A percentile compares a stretch with the other conserved stretches of the same genome.
phyloP scores from a whole-genome alignment of 1,284 basidiomycete species.

The Fomitopsis betulina region DNA sequence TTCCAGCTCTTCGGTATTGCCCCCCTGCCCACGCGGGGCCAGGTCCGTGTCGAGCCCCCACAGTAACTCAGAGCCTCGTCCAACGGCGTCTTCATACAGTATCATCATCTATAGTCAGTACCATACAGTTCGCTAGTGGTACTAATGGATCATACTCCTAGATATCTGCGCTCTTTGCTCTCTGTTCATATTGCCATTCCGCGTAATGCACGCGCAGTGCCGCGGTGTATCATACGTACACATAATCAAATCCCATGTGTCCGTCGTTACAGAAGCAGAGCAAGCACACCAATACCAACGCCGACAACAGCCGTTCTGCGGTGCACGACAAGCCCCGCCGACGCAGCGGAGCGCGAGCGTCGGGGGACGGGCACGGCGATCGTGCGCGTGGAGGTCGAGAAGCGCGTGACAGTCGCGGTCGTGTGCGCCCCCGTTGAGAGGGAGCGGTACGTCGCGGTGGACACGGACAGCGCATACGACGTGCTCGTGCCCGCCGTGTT shows the following conservation, averaged over 20 bases:
- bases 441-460: not conserved
- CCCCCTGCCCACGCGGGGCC: not conserved
- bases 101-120: not conserved
- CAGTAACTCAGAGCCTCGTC: not conserved
- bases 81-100: not conserved
- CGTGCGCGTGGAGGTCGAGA: not conserved
- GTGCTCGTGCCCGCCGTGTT: not conserved
- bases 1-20: slow-evolving; percentile 16
- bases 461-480: not conserved
- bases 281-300: not conserved
- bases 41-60: not conserved
- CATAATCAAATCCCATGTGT: not conserved
- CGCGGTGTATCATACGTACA: not conserved
- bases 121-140: not conserved
- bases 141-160: not conserved
- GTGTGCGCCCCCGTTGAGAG: not conserved
- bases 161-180: not conserved
- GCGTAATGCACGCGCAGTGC: not conserved
- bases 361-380: not conserved
- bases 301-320: not conserved
- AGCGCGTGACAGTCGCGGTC: not conserved
- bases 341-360: not conserved
- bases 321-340: not conserved
- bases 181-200: not conserved
- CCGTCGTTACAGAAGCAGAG: not conserved